phyloP scores from a whole-genome alignment of 768 basidiomycete species.

The Exidia glandulosa region DNA sequence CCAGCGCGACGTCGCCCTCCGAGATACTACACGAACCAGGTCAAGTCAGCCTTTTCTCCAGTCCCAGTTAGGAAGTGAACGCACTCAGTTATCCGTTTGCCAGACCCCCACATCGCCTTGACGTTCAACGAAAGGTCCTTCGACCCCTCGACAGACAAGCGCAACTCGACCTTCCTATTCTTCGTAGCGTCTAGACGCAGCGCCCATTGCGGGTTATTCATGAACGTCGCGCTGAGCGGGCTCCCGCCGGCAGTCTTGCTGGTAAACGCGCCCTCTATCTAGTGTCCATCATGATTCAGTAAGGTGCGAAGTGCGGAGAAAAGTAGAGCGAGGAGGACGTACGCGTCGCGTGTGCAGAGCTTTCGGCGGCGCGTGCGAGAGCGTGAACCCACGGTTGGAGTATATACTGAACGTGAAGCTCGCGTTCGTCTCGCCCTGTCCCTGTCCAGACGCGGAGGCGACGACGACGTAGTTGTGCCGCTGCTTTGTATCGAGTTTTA shows the following conservation, averaged over 20 bases:
- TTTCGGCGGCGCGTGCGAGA: conserved; percentile 9
- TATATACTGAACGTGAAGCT: conserved; percentile 62
- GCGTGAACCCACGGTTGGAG: conserved; percentile 24
- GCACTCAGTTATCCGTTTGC: conserved; percentile 64
- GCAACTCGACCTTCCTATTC: conserved; percentile 1
- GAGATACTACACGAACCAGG: conserved; percentile 30
- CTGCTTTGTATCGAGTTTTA: background rate
- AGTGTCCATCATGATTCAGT: background rate
- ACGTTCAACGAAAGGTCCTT: conserved; percentile 67
- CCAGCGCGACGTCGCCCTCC: conserved; percentile 57
- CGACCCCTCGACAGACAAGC: conserved; percentile 41
- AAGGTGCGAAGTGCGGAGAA: background rate
- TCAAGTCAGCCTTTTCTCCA: background rate
- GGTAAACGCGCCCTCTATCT: conserved; percentile 56
- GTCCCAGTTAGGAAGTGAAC: conserved; percentile 16
- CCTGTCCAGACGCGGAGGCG: no score
- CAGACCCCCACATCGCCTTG: conserved; percentile 62
- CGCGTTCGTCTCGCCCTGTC: conserved; percentile 55
- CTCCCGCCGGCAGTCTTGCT: conserved; percentile 78
- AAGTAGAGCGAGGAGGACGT: background rate
- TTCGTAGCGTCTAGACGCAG: conserved; percentile 33
- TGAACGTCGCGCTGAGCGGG: conserved; percentile 64
- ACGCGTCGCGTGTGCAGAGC: conserved; percentile 19
- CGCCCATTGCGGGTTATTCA: conserved; percentile 84
- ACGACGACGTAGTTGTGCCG: conserved; percentile 21